Conservation (phyloP, 2,329 filamentous ascomycete species). For the Fusarium buharicum region DNA sequence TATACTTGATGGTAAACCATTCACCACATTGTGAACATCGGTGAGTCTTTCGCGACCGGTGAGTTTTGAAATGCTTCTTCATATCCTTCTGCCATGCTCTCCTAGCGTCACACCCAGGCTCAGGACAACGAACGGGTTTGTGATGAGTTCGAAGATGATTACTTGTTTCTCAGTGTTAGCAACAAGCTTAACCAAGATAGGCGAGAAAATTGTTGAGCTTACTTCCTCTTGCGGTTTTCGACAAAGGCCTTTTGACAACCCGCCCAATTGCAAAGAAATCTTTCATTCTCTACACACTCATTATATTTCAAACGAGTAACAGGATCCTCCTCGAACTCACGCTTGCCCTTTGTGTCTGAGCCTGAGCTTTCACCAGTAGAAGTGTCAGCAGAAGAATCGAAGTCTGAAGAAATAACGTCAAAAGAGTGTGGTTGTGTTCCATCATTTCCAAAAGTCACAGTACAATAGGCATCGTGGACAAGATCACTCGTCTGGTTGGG, state of each 20-base stretch:
- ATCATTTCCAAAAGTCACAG: background rate
- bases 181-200: too few species aligned
- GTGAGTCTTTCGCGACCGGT: constrained; percentile 13
- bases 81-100: constrained; percentile 32
- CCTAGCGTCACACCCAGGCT: constrained; percentile 6
- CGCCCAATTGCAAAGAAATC: constrained; percentile 21
- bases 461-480: background rate
- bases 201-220: background rate
- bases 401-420: background rate
- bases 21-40: constrained; percentile 11
- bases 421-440: constrained; percentile 7
- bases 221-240: constrained; percentile 30
- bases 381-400: background rate
- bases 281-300: constrained; percentile 28
- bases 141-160: constrained; percentile 38
- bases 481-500: constrained; percentile 5
- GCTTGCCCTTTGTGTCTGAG: background rate
- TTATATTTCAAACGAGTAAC: constrained; percentile 26
- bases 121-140: constrained; percentile 34
- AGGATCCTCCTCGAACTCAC: constrained; percentile 22
- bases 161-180: constrained; percentile 14
- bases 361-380: constrained; percentile 7
- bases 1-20: constrained; percentile 14
- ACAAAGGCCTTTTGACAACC: constrained; percentile 12
- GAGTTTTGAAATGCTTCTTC: constrained; percentile 20